These are phyloP conservation scores for Beauveria sp. DNA, from an alignment of 2,329 filamentous ascomycete genomes.

Conservation along the genomic window DNA sequence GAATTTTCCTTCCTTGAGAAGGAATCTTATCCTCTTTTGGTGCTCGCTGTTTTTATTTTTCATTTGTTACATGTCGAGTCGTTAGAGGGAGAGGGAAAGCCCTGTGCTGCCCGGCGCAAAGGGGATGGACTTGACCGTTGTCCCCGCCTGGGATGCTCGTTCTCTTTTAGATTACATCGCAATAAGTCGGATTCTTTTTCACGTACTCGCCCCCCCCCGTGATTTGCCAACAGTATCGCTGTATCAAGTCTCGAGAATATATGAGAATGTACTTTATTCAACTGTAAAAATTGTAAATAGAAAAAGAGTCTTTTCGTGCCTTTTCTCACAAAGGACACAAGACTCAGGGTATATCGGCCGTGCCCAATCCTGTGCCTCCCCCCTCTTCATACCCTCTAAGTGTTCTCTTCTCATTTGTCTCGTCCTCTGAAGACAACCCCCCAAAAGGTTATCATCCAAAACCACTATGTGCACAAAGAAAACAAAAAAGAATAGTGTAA, in stretches of 20 bases:
- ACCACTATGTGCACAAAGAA: not conserved
- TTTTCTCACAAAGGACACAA: not conserved
- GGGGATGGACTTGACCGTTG: conserved; percentile 82
- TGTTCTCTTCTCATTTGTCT: no score
- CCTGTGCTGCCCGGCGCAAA: conserved; percentile 70
- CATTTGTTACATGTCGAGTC: conserved; percentile 8
- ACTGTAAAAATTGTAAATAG: not conserved
- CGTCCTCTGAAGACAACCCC: no score
- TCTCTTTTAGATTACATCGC: conserved; percentile 10
- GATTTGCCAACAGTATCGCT: not conserved
- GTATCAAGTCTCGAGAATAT: conserved; percentile 10
- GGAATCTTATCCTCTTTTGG: conserved; percentile 7
- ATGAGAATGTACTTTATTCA: not conserved
- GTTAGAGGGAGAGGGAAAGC: conserved; percentile 76
- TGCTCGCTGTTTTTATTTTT: conserved; percentile 12
- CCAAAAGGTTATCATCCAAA: not conserved
- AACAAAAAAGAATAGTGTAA: not conserved
- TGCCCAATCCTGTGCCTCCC: no score
- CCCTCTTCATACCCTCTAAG: no score
- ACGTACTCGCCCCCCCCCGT: no score
- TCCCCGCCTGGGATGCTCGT: conserved; percentile 41
- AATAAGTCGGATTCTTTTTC: no score
- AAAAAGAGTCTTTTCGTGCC: not conserved
- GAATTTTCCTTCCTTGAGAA: no score
- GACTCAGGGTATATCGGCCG: not conserved